A percentile compares a stretch with the other conserved stretches of the same genome.
phyloP scores from a whole-genome alignment of 371 early-diverging fungal species.

The Batrachochytrium dendrobatidis region DNA sequence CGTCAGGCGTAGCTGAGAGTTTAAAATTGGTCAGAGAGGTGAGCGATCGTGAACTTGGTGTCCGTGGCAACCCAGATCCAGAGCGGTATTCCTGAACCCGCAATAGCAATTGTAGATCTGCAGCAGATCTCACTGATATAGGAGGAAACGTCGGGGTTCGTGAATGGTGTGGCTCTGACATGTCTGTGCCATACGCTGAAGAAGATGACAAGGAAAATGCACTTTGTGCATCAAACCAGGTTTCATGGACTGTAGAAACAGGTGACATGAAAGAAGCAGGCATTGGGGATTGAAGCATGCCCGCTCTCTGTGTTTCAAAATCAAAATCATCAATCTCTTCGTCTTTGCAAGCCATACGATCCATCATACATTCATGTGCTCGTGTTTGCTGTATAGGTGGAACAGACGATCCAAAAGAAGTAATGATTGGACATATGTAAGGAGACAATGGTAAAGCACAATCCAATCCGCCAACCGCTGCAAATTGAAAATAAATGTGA shows the following conservation, averaged over 20 bases:
- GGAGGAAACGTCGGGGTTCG: background rate
- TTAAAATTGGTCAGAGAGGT: background rate
- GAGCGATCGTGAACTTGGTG: background rate
- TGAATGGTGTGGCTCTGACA: too few relatives aligned
- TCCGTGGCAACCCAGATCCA: background rate
- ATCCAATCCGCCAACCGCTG: slow-evolving; percentile 10
- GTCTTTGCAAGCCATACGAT: background rate
- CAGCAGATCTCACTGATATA: slow-evolving; percentile 12
- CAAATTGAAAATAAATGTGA: background rate
- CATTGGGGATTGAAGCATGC: too few relatives aligned
- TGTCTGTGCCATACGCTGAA: background rate
- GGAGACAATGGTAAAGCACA: background rate
- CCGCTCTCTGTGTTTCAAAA: background rate
- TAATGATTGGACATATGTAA: slow-evolving; percentile 9
- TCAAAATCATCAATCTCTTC: background rate
- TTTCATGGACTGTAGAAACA: background rate
- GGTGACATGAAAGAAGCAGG: too few relatives aligned
- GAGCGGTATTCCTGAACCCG: slow-evolving; percentile 10
- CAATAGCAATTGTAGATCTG: slow-evolving; percentile 16
- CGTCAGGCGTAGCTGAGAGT: too few relatives aligned
- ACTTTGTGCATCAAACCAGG: background rate
- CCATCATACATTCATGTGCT: background rate
- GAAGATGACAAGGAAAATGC: background rate
- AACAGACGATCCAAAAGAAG: slow-evolving; percentile 5
- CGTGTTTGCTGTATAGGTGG: background rate